phyloP scores from a whole-genome alignment of 2,329 filamentous ascomycete genomes.

The Aspergillus sp. region DNA sequence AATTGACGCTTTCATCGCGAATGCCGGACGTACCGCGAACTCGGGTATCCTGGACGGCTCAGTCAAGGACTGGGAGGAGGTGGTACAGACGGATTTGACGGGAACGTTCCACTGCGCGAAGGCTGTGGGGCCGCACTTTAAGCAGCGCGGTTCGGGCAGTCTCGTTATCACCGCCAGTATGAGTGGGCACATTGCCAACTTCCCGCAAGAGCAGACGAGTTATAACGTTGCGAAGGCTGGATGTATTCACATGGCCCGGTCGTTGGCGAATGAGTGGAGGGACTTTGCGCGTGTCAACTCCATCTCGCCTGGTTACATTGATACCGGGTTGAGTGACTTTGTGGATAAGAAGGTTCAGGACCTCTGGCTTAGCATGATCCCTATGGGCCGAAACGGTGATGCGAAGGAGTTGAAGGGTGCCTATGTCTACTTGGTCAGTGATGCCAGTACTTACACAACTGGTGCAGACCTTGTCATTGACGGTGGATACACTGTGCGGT shows the following conservation, averaged over 20 bases:
- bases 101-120: constrained; percentile 83
- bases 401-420: constrained; percentile 66
- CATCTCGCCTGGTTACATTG: constrained; percentile 68
- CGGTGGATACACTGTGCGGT: constrained; percentile 50
- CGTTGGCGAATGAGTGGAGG: constrained; percentile 68
- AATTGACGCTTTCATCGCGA: constrained; percentile 67
- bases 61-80: constrained; percentile 70
- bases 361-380: constrained; percentile 61
- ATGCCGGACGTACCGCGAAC: constrained; percentile 70
- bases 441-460: constrained; percentile 52
- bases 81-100: constrained; percentile 84
- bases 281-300: constrained; percentile 68
- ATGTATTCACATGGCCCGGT: constrained; percentile 63
- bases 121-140: constrained; percentile 79
- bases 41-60: constrained; percentile 67
- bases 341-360: constrained; percentile 58
- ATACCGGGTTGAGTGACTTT: constrained; percentile 67
- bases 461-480: constrained; percentile 50
- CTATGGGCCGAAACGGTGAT: constrained; percentile 60
- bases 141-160: constrained; percentile 62
- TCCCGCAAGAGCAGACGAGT: constrained; percentile 64
- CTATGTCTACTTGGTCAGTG: constrained; percentile 50
- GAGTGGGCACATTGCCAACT: constrained; percentile 56
- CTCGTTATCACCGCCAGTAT: constrained; percentile 68
- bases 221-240: constrained; percentile 68